Conservation (phyloP, 139 green algal species). For the Volvox africanus region DNA sequence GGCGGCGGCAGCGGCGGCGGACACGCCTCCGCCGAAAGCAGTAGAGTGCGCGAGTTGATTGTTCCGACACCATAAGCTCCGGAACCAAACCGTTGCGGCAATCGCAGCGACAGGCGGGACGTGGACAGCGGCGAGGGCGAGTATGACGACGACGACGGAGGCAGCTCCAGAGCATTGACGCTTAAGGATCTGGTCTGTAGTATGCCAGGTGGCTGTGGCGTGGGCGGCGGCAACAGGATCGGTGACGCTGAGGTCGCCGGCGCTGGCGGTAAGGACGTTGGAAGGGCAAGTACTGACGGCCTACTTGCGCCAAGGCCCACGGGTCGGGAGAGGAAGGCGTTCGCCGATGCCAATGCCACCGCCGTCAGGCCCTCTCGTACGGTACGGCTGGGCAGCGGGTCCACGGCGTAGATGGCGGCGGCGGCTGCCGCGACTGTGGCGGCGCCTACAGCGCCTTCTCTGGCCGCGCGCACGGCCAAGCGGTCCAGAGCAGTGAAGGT, state of each 20-base stretch:
- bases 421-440: background rate
- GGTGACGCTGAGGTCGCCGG: too few species aligned
- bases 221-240: background rate
- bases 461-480: background rate
- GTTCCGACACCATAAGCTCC: background rate
- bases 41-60: background rate
- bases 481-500: background rate
- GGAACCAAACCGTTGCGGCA: background rate
- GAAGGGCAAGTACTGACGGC: background rate
- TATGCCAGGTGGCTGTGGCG: background rate
- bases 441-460: background rate
- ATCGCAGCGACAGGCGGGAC: background rate
- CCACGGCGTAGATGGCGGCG: background rate
- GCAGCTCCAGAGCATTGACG: background rate
- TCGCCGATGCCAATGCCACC: background rate
- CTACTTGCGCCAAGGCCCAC: background rate
- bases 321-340: background rate
- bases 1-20: too few species aligned
- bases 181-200: background rate
- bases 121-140: background rate
- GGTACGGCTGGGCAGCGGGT: constrained; percentile 12
- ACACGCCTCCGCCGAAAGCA: background rate
- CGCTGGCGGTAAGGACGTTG: background rate
- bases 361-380: constrained; percentile 25
- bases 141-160: background rate